Evolutionary conservation across 345 rosid genomes (phyloP), one percentile per base, ranked within the genome.

Genomic region (Hibiscus mutabilis): DNA sequence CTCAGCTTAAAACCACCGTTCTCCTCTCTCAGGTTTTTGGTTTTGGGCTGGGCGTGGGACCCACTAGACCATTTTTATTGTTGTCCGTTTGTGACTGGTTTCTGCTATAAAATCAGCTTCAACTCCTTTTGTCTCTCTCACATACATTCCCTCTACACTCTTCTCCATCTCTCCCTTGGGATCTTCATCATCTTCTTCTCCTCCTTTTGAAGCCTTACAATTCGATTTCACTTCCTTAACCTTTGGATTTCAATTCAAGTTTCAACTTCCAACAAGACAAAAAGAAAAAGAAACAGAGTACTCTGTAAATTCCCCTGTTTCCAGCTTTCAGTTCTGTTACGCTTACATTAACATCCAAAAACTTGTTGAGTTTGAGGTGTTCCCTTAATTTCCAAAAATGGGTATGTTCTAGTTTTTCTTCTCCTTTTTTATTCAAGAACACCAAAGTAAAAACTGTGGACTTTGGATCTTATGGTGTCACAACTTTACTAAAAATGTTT

Each of bases 101-200:
- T 53, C 56, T 44, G 5, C 82, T 47, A 76, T 78, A 79, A 82
- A 79, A 79, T 57, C 77, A 46, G 22, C 27, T 46, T n/a, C 69
- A 6, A 21, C 57, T 19, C 60, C 60, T 40, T 69, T 60, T 47
- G 69, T 72, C 68, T 66, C 75, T 69, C 79, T 69, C 79, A 51
- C 81, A 16, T 67, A 42, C 71, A 21, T 27, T 31, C 70, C 33
- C 58, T 42, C 4, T n/a, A n/a, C 44, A 40, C 44, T 40, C 24
- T n/a, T n/a, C 21, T 15, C 56, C 8, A 16, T n/a, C 19, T 25
- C 55, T 24, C 66, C 40, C 73, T 58, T 35, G 15, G 33, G 14
- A 40, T 29, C 10, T 57, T 18, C 11, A 22, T 19, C 19, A 4
- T 19, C 12, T 35, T 2, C 2, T 4, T 7, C 11, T 67, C 60